Base-by-base conservation (phyloP, 2,329 filamentous ascomycete species). In the Penicillium sp. region DNA sequence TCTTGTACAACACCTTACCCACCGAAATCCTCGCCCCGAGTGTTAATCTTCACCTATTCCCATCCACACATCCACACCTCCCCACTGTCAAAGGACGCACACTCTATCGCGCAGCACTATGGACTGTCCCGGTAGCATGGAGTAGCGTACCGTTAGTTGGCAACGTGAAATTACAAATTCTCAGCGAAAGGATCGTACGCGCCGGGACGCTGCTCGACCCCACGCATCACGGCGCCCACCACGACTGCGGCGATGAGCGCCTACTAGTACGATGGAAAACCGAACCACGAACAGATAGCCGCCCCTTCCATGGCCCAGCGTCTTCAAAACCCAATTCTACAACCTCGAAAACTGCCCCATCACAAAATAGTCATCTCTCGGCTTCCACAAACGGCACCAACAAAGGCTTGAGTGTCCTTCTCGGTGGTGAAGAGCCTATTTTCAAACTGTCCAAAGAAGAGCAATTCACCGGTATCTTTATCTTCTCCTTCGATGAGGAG, bases 71-170 rank as follows among this genome's bases (percentile, higher is more conserved):
- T 61, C 79, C 78, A n/a, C 79, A 81, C 63, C 89, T 99, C 3
- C 94, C 94, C 35, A 89, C 87, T n/a, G 94, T 97, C 41, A 91
- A 90, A 29, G 94, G 94, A 52, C 86, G 90, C 47, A 89, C 97
- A 36, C 89, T 91, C 48, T 99, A 99, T 74, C 89, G 89, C 36
- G 93, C 94, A 19, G 94, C 94, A 3, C 81, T 99, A 38, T 97
- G 93, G 93, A 97, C 94, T 0, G 92, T 93, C 0, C 94, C 94
- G 0, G 89, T 99, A 51, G 93, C 93, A 31, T 99, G 94, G 94
- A 96, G 96, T 69, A 86, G 90, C 29, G 83, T 99, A 1, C 94
- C 94, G 2, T 85, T 97, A 21, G 84, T 97, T 33, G 93, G 93
- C 64, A 96, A 96, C 69, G 91, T 97, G 44, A 88, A 87, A 66